phyloP scores from a whole-genome alignment of 2,329 filamentous ascomycete species.

The Penicillium sp. region DNA sequence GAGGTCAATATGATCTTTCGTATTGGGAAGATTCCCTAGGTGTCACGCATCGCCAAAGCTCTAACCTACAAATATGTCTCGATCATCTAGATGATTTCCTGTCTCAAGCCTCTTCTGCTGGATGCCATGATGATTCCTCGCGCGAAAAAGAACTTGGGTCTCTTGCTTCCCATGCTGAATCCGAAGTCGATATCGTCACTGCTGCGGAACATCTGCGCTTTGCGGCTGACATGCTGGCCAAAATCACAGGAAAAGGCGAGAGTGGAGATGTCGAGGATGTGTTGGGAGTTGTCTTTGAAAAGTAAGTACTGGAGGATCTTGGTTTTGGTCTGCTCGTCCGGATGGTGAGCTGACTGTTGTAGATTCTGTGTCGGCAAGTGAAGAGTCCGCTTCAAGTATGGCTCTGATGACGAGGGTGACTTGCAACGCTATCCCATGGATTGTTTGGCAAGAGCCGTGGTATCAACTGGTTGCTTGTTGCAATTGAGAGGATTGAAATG shows the following conservation, averaged over 20 bases:
- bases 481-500: not conserved
- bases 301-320: constrained; percentile 50
- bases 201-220: constrained; percentile 80
- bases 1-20: constrained; percentile 47
- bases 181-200: constrained; percentile 66
- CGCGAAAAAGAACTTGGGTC: constrained; percentile 9
- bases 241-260: constrained; percentile 78
- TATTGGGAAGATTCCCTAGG: constrained; percentile 77
- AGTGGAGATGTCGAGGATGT: constrained; percentile 90
- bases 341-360: constrained; percentile 13
- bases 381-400: constrained; percentile 1
- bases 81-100: constrained; percentile 66
- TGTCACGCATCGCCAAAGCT: constrained; percentile 79
- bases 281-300: constrained; percentile 92
- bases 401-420: not conserved
- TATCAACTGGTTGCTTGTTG: not conserved
- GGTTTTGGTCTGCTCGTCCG: constrained; percentile 1
- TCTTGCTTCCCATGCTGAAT: constrained; percentile 10
- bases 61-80: constrained; percentile 67
- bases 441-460: not conserved
- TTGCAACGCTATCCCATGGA: not conserved
- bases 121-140: constrained; percentile 2
- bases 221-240: constrained; percentile 69
- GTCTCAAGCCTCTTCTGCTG: constrained; percentile 40
- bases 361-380: constrained; percentile 53